These are phyloP conservation scores for Candida jianshihensis DNA, from an alignment of 805 yeast species.

Conservation along the genomic window DNA sequence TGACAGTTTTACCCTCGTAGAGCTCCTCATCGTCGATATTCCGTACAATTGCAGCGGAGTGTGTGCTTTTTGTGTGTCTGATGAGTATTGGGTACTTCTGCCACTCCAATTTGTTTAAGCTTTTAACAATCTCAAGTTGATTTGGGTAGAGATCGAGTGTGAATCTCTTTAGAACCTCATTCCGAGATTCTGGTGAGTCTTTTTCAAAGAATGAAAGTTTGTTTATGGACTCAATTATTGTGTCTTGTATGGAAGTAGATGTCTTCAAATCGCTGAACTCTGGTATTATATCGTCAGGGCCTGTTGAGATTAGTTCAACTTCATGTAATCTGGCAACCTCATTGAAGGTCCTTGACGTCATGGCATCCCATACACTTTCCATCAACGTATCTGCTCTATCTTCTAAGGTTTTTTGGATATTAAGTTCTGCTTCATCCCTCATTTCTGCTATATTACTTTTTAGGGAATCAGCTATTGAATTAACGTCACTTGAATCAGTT, in stretches of 20 bases:
- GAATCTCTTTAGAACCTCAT: slow-evolving; percentile 17
- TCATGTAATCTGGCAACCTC: slow-evolving; percentile 16
- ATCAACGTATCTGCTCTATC: slow-evolving; percentile 60
- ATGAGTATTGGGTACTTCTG: slow-evolving; percentile 65
- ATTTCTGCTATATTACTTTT: slow-evolving; percentile 9
- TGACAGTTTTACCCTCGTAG: slow-evolving; percentile 63
- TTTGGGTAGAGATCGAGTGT: slow-evolving; percentile 30
- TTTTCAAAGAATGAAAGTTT: slow-evolving; percentile 23
- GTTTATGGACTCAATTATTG: slow-evolving; percentile 20
- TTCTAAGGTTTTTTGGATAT: slow-evolving; percentile 37
- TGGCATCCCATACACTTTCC: slow-evolving; percentile 56
- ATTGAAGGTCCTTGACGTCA: slow-evolving; percentile 30
- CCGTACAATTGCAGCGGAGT: slow-evolving; percentile 77
- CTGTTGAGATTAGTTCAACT: slow-evolving; percentile 7
- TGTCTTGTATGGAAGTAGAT: slow-evolving; percentile 12
- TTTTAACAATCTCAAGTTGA: slow-evolving; percentile 47
- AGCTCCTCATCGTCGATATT: slow-evolving; percentile 44
- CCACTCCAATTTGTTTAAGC: slow-evolving; percentile 60
- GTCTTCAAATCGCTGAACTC: slow-evolving; percentile 2
- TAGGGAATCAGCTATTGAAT: slow-evolving; percentile 10
- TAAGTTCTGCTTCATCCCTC: slow-evolving; percentile 19
- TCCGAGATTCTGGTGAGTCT: slow-evolving; percentile 11
- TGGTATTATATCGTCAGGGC: slow-evolving; percentile 7
- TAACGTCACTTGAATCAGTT: slow-evolving; percentile 9
- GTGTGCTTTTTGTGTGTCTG: slow-evolving; percentile 58